Conservation (phyloP, 1,284 basidiomycete species). For the Ustilago xerochloae region DNA sequence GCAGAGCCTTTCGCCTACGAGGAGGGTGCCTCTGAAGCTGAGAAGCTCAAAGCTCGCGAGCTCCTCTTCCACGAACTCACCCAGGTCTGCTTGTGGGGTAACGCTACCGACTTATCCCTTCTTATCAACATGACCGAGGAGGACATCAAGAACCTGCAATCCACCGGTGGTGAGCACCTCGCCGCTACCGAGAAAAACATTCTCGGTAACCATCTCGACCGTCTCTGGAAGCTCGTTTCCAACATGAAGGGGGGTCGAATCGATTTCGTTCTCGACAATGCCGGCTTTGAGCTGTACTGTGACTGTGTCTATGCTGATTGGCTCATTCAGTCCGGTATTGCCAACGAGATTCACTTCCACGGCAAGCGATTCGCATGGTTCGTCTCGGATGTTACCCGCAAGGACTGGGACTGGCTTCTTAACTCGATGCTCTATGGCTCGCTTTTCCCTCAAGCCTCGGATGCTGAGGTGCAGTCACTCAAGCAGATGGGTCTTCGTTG, state of each 20-base stretch:
- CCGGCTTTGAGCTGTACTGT: conserved; percentile 95
- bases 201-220: conserved; percentile 82
- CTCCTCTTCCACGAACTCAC: conserved; percentile 93
- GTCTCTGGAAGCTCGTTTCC: conserved; percentile 82
- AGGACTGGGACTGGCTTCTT: conserved; percentile 90
- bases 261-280: conserved; percentile 76
- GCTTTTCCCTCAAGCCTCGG: conserved; percentile 80
- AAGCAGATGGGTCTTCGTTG: conserved; percentile 84
- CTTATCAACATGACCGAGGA: conserved; percentile 99
- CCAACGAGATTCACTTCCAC: conserved; percentile 87
- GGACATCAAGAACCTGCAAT: conserved; percentile 96
- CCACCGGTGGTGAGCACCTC: conserved; percentile 92
- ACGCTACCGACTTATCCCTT: conserved; percentile 86
- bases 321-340: conserved; percentile 89
- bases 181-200: conserved; percentile 97
- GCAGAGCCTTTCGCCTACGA: conserved; percentile 82
- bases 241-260: conserved; percentile 72
- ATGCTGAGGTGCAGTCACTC: conserved; percentile 84
- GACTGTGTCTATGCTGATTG: conserved; percentile 91
- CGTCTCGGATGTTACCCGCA: conserved; percentile 89
- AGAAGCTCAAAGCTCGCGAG: conserved; percentile 80
- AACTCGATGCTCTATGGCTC: conserved; percentile 69
- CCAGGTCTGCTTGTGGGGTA: conserved; percentile 71
- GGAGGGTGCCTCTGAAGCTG: conserved; percentile 73
- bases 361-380: conserved; percentile 73